A percentile compares a stretch with the other conserved stretches of the same genome.
Evolutionary conservation across 805 yeast species (phyloP).

Genomic region (Starmerella lactis-condensi): DNA sequence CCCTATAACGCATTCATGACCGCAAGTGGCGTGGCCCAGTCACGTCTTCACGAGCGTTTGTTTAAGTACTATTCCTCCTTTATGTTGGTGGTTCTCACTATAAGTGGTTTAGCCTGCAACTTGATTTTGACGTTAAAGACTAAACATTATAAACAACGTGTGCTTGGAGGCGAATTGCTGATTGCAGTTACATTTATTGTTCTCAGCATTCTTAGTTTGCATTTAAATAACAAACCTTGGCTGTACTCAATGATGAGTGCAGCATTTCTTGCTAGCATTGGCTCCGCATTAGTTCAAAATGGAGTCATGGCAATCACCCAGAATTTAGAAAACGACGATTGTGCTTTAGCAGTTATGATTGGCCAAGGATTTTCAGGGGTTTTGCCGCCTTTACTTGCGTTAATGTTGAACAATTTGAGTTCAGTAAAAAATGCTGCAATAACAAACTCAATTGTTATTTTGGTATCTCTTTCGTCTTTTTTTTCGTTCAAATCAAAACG

Average conservation of each 20-base stretch:
- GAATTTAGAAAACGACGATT: slow-evolving; percentile 13
- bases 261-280: slow-evolving; percentile 45
- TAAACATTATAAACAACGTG: slow-evolving; percentile 38
- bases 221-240: slow-evolving; percentile 7
- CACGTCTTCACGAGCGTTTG: slow-evolving; percentile 32
- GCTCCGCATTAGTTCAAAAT: slow-evolving; percentile 71
- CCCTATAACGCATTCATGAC: slow-evolving; percentile 90
- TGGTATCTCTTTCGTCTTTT: not conserved
- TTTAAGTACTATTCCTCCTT: slow-evolving; percentile 51
- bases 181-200: slow-evolving; percentile 40
- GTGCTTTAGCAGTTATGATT: slow-evolving; percentile 52
- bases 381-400: slow-evolving; percentile 58
- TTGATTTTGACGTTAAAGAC: slow-evolving; percentile 49
- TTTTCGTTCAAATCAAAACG: not conserved
- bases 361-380: slow-evolving; percentile 95
- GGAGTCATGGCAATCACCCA: slow-evolving; percentile 85
- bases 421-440: too few species aligned
- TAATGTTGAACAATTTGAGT: slow-evolving; percentile 34
- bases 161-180: slow-evolving; percentile 39
- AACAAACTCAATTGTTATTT: too few species aligned
- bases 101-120: slow-evolving; percentile 43
- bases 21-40: slow-evolving; percentile 63
- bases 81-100: slow-evolving; percentile 73
- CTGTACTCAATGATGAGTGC: slow-evolving; percentile 32
- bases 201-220: slow-evolving; percentile 28